Evolutionary conservation across 1,284 basidiomycete genomes (phyloP), one percentile per base, ranked within the genome.

Genomic region (Ceratobasidium sp.): DNA sequence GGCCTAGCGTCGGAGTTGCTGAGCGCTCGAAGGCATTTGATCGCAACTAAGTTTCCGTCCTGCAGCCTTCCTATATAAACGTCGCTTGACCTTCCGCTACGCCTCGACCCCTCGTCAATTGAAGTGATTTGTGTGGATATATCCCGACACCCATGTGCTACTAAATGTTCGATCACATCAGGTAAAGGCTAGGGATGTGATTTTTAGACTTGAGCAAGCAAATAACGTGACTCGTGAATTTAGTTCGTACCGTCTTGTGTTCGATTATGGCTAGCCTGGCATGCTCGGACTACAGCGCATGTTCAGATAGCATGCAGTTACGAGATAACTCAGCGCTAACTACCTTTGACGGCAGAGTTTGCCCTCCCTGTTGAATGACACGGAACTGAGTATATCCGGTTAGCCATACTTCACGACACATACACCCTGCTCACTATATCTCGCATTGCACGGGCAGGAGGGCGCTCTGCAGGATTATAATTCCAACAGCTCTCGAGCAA

Each of bases 11-110:
- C 55, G 4, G 65, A 70, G 43, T 57, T 70, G 26, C 23, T 16
- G 23, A 70, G n/a, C 6, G 53, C 23, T 10, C 65, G 55, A 1
- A 70, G 65, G 28, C 65, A 70, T n/a, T 70, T 70, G 21, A 70
- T 41, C 32, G 53, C 65, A 12, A 70, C 55, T 12, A 57, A 34
- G 4, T 21, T 16, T 16, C 65, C 65, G 21, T 48, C 30, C 23
- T n/a, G 8, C 28, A 57, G n/a, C 23, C 52, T n/a, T 45, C 52
- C 65, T 18, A 41, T 39, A 16, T 70, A 70, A 4, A 70, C 65
- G 23, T 70, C 65, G 23, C 65, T 70, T 14, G 53, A 34, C 10
- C 30, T 14, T 12, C 65, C 65, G 1, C 36, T 32, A 28, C 32
- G 55, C 26, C 46, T 70, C 23, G 52, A 57, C 9, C 28, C 30